Evolutionary conservation across 345 rosid species (phyloP).

Genomic region (Corchorus olitorius): DNA sequence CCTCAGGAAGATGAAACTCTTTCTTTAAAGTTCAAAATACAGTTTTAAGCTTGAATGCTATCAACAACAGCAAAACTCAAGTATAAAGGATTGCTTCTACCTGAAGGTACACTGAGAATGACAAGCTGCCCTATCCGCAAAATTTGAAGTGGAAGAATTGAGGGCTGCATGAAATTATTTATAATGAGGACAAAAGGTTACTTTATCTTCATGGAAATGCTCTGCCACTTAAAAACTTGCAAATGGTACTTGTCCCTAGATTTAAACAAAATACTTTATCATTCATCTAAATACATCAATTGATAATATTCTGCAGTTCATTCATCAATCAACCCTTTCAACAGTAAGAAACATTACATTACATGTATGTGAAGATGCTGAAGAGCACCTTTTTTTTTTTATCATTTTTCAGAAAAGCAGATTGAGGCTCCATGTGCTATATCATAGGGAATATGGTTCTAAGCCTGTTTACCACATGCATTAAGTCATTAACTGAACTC

Average conservation of each 20-base stretch:
- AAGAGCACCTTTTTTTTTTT: background rate
- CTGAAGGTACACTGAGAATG: conserved; percentile 93
- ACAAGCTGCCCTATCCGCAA: conserved; percentile 81
- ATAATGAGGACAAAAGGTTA: background rate
- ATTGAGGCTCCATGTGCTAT: background rate
- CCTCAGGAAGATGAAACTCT: background rate
- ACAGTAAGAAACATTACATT: background rate
- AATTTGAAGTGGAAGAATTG: conserved; percentile 91
- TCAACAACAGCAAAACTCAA: too few species aligned
- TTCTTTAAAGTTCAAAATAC: background rate
- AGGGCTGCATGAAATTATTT: conserved; percentile 58
- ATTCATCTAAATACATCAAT: background rate
- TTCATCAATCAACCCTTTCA: too few species aligned
- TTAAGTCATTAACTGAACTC: background rate
- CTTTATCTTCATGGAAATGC: background rate
- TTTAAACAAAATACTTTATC: background rate
- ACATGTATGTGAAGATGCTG: background rate
- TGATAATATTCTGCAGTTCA: too few species aligned
- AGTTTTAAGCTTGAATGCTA: background rate
- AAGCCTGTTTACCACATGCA: background rate
- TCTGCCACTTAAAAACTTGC: background rate
- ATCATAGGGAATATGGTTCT: background rate
- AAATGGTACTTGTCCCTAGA: background rate
- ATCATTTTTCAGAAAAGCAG: background rate
- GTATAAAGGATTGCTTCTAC: conserved; percentile 33